Percentiles rank a stretch among this genome's conserved stretches.
Conservation (phyloP, 2,329 filamentous ascomycete species). For the Metarhizium robertsii region DNA sequence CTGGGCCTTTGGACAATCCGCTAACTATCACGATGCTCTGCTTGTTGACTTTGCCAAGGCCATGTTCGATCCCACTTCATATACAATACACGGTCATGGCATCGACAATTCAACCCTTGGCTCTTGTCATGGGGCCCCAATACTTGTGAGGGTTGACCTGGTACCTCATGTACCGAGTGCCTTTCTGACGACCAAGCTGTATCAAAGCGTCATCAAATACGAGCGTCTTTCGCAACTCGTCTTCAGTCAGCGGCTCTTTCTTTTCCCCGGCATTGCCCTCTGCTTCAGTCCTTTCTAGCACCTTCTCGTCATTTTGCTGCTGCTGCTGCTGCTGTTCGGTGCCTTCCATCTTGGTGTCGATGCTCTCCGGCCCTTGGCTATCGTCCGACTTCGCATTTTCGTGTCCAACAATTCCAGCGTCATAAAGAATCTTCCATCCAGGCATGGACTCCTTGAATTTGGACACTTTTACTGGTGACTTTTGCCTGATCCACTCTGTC, state of each 20-base stretch:
- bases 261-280: constrained; percentile 14
- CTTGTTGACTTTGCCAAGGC: not conserved
- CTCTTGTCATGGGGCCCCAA: constrained; percentile 76
- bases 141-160: constrained; percentile 85
- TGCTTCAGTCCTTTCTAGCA: constrained; percentile 9
- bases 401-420: constrained; percentile 27
- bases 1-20: not conserved
- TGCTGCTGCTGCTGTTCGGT: constrained; percentile 18
- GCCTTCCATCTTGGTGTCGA: constrained; percentile 26
- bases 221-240: constrained; percentile 46
- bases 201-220: constrained; percentile 74
- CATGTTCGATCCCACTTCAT: not conserved
- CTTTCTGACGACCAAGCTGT: constrained; percentile 59
- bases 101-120: constrained; percentile 23
- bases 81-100: too few species aligned
- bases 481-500: constrained; percentile 81
- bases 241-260: constrained; percentile 13
- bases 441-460: constrained; percentile 61
- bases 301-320: constrained; percentile 3
- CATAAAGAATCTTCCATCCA: constrained; percentile 58
- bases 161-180: constrained; percentile 68
- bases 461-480: constrained; percentile 64
- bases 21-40: not conserved
- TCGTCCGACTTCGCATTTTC: constrained; percentile 11
- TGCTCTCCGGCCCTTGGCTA: constrained; percentile 6